Percentiles rank a stretch among this genome's conserved stretches.
phyloP scores from a whole-genome alignment of 176 grass and related monocot species.

The Lolium rigidum region DNA sequence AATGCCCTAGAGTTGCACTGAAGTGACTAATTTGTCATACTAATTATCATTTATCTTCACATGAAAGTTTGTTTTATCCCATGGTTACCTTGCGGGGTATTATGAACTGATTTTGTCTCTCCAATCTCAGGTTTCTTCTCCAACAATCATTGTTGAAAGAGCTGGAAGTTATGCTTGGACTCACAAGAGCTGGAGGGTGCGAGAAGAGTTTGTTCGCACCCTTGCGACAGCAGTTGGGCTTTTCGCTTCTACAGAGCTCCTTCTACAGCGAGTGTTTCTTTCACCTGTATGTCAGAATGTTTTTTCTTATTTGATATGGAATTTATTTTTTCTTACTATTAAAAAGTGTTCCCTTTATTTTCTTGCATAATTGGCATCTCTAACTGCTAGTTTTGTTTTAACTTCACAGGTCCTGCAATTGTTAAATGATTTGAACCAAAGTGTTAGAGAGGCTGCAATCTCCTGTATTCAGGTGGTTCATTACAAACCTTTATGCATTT shows the following conservation, averaged over 20 bases:
- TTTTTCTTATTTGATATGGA: conserved; percentile 14
- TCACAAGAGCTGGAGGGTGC: conserved; percentile 88
- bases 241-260: conserved; percentile 89
- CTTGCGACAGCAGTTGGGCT: conserved; percentile 73
- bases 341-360: conserved; percentile 1
- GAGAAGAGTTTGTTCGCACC: conserved; percentile 87
- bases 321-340: conserved; percentile 11
- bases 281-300: conserved; percentile 64
- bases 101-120: conserved; percentile 27
- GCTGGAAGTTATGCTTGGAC: conserved; percentile 93
- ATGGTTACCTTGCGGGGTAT: neutral
- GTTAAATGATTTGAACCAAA: conserved; percentile 85
- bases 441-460: conserved; percentile 85
- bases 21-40: conserved; percentile 16
- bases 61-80: neutral
- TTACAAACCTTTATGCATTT: conserved; percentile 25
- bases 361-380: conserved; percentile 13
- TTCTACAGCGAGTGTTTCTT: conserved; percentile 80
- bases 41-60: conserved; percentile 16
- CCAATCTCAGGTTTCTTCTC: conserved; percentile 72
- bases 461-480: conserved; percentile 78
- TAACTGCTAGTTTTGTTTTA: conserved; percentile 41
- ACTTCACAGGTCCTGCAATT: conserved; percentile 68
- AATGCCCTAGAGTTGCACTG: neutral
- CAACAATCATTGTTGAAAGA: conserved; percentile 93